Evolutionary conservation across 495 filamentous ascomycete species (phyloP), one percentile per base, ranked within the genome.

Genomic region (Halenospora varia): DNA sequence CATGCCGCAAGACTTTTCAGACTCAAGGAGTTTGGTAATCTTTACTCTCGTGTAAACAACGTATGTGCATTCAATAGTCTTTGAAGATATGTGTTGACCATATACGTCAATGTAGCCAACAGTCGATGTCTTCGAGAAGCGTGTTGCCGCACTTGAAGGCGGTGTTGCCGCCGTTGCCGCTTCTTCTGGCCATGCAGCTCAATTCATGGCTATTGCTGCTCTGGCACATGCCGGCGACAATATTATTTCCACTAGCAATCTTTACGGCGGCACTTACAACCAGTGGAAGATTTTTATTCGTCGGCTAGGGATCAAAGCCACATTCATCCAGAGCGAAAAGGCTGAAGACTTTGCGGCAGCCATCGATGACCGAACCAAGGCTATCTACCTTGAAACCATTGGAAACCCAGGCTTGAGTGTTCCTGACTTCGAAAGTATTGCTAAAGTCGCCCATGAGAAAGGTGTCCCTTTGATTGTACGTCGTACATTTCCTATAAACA

Each of bases 21-120:
- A 63, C 90, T 98, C 74, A 96, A 97, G 71, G 93, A 97, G 71
- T 93, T 95, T 70, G 95, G 93, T 70, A 97, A 98, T 73, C 97
- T 98, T 75, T 98, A 98, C 79, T 91, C 87, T 66, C 88, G 94
- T 55, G 94, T 98, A 64, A 96, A 95, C 91, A 98, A 98, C 71
- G 78, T 81, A 52, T 65, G 76, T 70, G 24, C 20, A 18, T 3
- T 29, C 15, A 26, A 18, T 25, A 3, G 19, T 60, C 23, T 23
- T 24, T 26, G 13, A 48, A 49, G 18, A 11, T 8, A 1, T 2
- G 0, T 9, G 10, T 47, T 47, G 44, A 10, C 44, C 9, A 40
- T 40, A 10, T 20, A 47, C 44, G 6, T 6, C 10, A 11, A 10
- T 10, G 10, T 47, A 90, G 87, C 92, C 92, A 2, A 97, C 92